Evolutionary conservation across 805 yeast species (phyloP), one percentile per base, ranked within the genome.

Genomic region (Candida awuae): DNA sequence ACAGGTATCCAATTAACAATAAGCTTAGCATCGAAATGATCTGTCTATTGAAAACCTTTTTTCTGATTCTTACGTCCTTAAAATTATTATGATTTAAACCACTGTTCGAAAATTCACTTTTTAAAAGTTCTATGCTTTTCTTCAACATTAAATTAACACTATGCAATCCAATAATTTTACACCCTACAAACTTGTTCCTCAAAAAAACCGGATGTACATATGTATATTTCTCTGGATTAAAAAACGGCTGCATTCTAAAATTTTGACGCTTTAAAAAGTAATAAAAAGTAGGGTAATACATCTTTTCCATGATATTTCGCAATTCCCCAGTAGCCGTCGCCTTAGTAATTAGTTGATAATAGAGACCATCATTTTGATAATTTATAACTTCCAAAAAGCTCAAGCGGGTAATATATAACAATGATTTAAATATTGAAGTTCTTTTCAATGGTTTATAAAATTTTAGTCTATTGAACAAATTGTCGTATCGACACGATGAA

Each of bases 251-350:
- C 16, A 38, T 21, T 9, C 21, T 29, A 2, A 16, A 19, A 2
- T 27, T 10, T 29, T 39, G 31, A 12, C 19, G 21, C 28, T 29
- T 35, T 12, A 40, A 27, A 32, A 35, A 35, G 15, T 32, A 35
- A 17, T 35, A 35, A 5, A 35, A 8, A 1, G 43, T 40, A 2
- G 43, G 43, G 32, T 40, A 40, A 17, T 40, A 40, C 16, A 40
- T 13, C 17, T 40, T 32, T 22, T 35, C 39, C 26, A 40, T 35
- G 6, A 40, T 12, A 15, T 28, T 21, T 8, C 37, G 20, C 13
- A 40, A 8, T 17, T 27, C 39, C 15, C 43, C 43, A 16, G 15
- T 27, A 6, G 22, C 27, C 1, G 43, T 40, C 8, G 43, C 39
- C 4, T 40, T 16, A 8, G 4, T 17, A 4, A 40, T 32, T 14